A percentile compares a stretch with the other conserved stretches of the same genome.
These are phyloP conservation scores for Phyllosticta citribraziliensis DNA, from an alignment of 2,329 filamentous ascomycete species.

Conservation along the genomic window DNA sequence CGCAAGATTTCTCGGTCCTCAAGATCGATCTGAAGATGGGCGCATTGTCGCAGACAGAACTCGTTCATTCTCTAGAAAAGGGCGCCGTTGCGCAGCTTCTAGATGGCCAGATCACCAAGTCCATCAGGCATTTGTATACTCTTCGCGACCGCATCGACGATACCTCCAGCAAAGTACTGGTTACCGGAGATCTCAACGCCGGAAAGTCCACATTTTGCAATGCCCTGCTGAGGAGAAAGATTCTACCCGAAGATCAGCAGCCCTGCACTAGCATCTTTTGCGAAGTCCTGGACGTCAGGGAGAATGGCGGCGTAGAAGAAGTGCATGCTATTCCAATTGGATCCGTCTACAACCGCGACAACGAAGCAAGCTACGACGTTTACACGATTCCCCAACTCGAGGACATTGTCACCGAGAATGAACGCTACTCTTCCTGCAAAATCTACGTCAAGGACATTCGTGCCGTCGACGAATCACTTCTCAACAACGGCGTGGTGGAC, in stretches of 20 bases:
- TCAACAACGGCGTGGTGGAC: constrained; percentile 96
- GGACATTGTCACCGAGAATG: constrained; percentile 80
- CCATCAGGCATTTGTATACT: constrained; percentile 78
- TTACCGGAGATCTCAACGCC: constrained; percentile 92
- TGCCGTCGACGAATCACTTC: constrained; percentile 79
- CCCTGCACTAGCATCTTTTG: constrained; percentile 98
- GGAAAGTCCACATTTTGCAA: constrained; percentile 99
- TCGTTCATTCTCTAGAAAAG: constrained; percentile 93
- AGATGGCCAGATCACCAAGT: constrained; percentile 89
- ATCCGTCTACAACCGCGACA: constrained; percentile 68
- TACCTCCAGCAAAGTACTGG: constrained; percentile 89
- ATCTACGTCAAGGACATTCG: constrained; percentile 89
- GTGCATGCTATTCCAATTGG: constrained; percentile 90
- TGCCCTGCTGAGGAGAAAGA: constrained; percentile 82
- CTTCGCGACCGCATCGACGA: constrained; percentile 93
- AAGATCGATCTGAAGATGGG: constrained; percentile 93
- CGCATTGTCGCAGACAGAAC: constrained; percentile 71
- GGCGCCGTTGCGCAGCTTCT: constrained; percentile 78
- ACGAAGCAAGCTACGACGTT: constrained; percentile 90
- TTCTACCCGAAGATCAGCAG: constrained; percentile 93
- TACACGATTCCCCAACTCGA: constrained; percentile 71
- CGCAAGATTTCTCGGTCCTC: constrained; percentile 89
- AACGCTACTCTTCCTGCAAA: constrained; percentile 88
- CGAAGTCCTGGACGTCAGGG: constrained; percentile 83
- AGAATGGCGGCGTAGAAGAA: constrained; percentile 86